phyloP scores from a whole-genome alignment of 345 rosid species.

The Moringa oleifera region DNA sequence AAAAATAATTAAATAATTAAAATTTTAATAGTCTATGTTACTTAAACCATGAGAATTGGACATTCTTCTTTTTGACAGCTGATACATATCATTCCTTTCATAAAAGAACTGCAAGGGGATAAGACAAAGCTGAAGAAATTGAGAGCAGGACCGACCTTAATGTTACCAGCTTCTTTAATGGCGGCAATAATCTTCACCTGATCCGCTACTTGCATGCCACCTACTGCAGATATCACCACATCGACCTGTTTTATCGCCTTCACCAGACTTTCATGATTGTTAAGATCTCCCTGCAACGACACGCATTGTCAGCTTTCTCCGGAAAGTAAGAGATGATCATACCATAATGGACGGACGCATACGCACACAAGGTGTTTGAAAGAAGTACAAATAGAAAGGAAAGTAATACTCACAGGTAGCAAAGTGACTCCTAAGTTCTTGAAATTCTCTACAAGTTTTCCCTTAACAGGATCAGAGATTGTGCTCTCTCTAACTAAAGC shows the following conservation, averaged over 20 bases:
- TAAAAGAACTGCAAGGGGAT: too few species aligned
- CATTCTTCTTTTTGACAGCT: too few species aligned
- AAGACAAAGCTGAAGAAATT: too few species aligned
- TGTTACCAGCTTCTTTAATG: conserved; percentile 78
- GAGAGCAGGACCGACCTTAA: conserved; percentile 42
- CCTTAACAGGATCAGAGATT: conserved; percentile 48
- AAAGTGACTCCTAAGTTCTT: conserved; percentile 52
- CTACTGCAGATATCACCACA: conserved; percentile 73
- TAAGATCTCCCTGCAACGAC: conserved; percentile 46
- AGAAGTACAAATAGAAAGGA: not conserved
- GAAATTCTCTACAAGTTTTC: conserved; percentile 43
- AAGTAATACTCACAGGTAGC: conserved; percentile 33
- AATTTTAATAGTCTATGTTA: too few species aligned
- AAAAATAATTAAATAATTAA: too few species aligned
- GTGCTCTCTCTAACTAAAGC: conserved; percentile 53
- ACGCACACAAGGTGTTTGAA: too few species aligned
- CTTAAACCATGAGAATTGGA: too few species aligned
- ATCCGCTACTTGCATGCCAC: conserved; percentile 42
- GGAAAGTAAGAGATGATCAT: too few species aligned
- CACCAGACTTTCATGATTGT: conserved; percentile 65
- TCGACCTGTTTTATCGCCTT: conserved; percentile 69
- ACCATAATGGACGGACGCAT: too few species aligned
- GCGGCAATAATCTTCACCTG: conserved; percentile 78
- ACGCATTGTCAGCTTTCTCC: too few species aligned
- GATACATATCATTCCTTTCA: too few species aligned